phyloP scores from a whole-genome alignment of 2,329 filamentous ascomycete species.

The Fusarium burgessii region DNA sequence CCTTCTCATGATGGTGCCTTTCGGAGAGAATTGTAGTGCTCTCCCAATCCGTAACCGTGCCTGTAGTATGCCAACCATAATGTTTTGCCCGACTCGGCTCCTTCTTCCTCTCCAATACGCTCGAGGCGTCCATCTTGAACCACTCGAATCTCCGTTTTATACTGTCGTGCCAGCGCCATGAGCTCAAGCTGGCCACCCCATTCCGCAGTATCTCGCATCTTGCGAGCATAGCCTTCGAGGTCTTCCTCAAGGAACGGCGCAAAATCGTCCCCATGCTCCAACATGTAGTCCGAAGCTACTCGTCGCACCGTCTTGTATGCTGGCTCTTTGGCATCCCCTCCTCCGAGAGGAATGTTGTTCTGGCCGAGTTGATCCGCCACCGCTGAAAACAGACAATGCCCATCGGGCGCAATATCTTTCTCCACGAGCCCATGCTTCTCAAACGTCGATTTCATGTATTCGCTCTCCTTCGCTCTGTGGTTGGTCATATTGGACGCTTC shows the following conservation, averaged over 20 bases:
- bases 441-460: conserved; percentile 77
- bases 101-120: conserved; percentile 68
- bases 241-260: conserved; percentile 87
- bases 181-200: conserved; percentile 97
- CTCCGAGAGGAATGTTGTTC: conserved; percentile 58
- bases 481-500: conserved; percentile 83
- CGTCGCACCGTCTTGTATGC: conserved; percentile 76
- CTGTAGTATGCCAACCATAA: conserved; percentile 96
- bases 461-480: conserved; percentile 75
- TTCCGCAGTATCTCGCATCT: conserved; percentile 88
- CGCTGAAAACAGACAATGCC: conserved; percentile 94
- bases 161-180: conserved; percentile 83
- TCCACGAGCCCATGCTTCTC: conserved; percentile 73
- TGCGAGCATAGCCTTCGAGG: conserved; percentile 76
- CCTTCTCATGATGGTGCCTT: conserved; percentile 52
- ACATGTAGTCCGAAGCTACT: conserved; percentile 83
- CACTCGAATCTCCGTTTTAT: conserved; percentile 83
- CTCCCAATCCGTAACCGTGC: conserved; percentile 92
- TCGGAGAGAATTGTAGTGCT: conserved; percentile 94
- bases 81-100: conserved; percentile 63
- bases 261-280: conserved; percentile 81
- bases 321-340: conserved; percentile 40
- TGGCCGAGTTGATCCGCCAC: conserved; percentile 84
- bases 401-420: conserved; percentile 86
- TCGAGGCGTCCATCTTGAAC: conserved; percentile 87